Evolutionary conservation across 257 asterid genomes (phyloP).

Genomic region (Solanum virginianum): DNA sequence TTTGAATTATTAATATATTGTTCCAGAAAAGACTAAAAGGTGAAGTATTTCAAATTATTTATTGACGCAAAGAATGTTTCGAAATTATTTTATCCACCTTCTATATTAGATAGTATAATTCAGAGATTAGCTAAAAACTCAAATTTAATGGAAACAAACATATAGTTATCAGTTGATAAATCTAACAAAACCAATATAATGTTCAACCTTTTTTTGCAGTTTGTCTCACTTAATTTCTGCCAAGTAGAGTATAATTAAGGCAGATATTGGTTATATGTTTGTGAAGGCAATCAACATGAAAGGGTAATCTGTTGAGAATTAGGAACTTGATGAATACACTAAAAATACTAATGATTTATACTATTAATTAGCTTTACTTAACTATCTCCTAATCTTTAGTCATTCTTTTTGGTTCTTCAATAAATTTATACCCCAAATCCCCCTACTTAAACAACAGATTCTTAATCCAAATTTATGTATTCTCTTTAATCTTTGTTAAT

Average conservation of each 20-base stretch:
- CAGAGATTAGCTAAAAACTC: too few relatives aligned
- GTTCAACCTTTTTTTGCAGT: too few relatives aligned
- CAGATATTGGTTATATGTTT: constrained; percentile 16
- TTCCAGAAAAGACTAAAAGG: neutral
- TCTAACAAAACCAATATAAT: too few relatives aligned
- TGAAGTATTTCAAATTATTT: neutral
- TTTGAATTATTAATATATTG: too few relatives aligned
- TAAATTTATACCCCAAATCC: constrained; percentile 8
- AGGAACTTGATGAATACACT: constrained; percentile 31
- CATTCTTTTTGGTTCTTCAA: constrained; percentile 18
- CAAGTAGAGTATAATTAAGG: neutral
- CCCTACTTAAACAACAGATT: constrained; percentile 25
- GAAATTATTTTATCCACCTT: too few relatives aligned
- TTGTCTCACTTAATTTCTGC: neutral
- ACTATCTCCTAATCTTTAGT: constrained; percentile 56
- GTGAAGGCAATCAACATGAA: constrained; percentile 66
- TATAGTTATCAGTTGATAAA: too few relatives aligned
- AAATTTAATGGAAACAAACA: too few relatives aligned
- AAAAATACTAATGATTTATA: constrained; percentile 7
- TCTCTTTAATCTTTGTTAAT: neutral
- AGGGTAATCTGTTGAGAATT: constrained; percentile 49
- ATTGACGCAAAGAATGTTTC: neutral
- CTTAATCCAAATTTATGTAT: neutral
- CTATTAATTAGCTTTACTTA: constrained; percentile 29
- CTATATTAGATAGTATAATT: too few relatives aligned